Evolutionary conservation across 768 basidiomycete species (phyloP).

Genomic region (Xerocomus spinulosus): DNA sequence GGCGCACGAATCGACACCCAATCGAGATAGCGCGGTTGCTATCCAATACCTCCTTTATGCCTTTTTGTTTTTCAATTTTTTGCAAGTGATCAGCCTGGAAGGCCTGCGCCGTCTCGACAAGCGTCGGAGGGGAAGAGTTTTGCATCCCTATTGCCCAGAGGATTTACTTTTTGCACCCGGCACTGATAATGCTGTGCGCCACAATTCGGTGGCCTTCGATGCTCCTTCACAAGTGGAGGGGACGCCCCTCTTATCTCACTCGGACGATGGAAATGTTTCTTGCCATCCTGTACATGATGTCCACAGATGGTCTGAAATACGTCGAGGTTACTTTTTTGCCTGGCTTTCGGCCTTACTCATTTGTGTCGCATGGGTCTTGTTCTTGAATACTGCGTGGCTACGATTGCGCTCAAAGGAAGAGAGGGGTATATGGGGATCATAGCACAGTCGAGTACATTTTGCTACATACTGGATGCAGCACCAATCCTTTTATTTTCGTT

Average conservation of each 20-base stretch:
- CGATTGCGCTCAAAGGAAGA: slow-evolving; percentile 46
- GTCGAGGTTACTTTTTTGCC: slow-evolving; percentile 50
- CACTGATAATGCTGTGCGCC: background rate
- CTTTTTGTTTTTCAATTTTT: slow-evolving; percentile 52
- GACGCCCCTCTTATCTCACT: slow-evolving; percentile 13
- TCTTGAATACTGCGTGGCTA: slow-evolving; percentile 57
- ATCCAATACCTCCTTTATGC: slow-evolving; percentile 53
- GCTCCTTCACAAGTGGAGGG: slow-evolving; percentile 3
- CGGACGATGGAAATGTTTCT: background rate
- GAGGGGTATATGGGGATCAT: slow-evolving; percentile 11
- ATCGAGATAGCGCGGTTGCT: slow-evolving; percentile 32
- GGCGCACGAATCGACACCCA: slow-evolving; percentile 5
- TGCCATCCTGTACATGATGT: slow-evolving; percentile 14
- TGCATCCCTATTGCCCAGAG: slow-evolving; percentile 11
- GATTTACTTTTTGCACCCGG: slow-evolving; percentile 1
- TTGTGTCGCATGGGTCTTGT: slow-evolving; percentile 55
- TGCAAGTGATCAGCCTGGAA: slow-evolving; percentile 52
- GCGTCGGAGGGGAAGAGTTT: slow-evolving; percentile 31
- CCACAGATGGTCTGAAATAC: slow-evolving; percentile 32
- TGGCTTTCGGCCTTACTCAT: slow-evolving; percentile 40
- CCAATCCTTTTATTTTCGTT: slow-evolving; percentile 9
- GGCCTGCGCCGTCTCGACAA: slow-evolving; percentile 47
- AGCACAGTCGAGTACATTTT: background rate
- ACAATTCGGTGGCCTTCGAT: background rate
- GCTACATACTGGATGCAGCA: too few species aligned